A percentile compares a stretch with the other conserved stretches of the same genome.
Conservation (phyloP, 805 yeast species). For the Lipomyces lipofer region DNA sequence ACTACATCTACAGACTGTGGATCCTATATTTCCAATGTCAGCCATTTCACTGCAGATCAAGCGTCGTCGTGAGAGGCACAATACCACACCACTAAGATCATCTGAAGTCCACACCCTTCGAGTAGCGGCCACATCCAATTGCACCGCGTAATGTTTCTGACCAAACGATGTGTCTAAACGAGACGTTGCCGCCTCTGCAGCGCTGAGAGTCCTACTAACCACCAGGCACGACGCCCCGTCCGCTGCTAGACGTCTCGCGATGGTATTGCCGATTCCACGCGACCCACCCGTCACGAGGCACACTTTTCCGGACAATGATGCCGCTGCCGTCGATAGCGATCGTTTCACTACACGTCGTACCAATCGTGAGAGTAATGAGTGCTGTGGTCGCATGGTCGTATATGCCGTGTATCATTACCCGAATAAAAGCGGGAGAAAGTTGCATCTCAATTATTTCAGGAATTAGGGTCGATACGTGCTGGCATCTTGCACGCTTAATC, state of each 20-base stretch:
- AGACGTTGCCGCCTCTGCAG: constrained; percentile 39
- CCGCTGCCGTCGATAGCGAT: too few relatives aligned
- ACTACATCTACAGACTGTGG: constrained; percentile 45
- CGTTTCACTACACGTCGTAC: too few relatives aligned
- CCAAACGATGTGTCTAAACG: constrained; percentile 14
- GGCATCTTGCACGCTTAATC: too few relatives aligned
- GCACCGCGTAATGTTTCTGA: constrained; percentile 17
- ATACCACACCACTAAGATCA: constrained; percentile 16
- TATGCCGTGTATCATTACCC: too few relatives aligned
- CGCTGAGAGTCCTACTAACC: constrained; percentile 49
- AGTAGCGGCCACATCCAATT: constrained; percentile 19
- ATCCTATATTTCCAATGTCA: constrained; percentile 3
- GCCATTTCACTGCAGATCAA: neutral
- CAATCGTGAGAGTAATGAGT: too few relatives aligned
- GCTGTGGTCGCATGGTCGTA: too few relatives aligned
- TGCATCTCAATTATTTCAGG: too few relatives aligned
- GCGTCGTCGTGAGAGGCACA: neutral
- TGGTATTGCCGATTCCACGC: constrained; percentile 61
- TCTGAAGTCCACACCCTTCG: constrained; percentile 20
- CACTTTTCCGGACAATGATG: neutral
- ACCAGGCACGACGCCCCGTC: constrained; percentile 56
- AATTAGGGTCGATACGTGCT: too few relatives aligned
- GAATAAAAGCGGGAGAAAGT: too few relatives aligned
- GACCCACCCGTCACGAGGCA: constrained; percentile 55
- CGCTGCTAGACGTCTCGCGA: constrained; percentile 52